These are phyloP conservation scores for Rhodamnia argentea DNA, from an alignment of 345 rosid species.

Conservation along the genomic window DNA sequence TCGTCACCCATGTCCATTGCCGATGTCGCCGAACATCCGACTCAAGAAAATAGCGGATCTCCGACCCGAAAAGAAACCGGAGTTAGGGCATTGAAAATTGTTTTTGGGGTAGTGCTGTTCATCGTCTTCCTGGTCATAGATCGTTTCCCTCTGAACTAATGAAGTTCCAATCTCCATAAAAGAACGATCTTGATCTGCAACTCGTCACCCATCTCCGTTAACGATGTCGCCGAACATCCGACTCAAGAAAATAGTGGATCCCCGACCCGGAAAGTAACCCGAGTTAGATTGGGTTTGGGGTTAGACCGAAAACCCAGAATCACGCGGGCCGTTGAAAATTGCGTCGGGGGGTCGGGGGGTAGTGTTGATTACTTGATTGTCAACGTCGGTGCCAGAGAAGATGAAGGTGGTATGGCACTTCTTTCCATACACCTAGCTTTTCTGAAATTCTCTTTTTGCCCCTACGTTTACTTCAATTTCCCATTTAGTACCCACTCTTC, in stretches of 20 bases:
- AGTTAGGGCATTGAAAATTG: not conserved
- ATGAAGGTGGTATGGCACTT: not conserved
- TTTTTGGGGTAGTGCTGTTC: too few relatives aligned
- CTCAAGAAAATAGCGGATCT: not conserved
- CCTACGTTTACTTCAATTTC: not conserved
- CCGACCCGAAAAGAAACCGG: not conserved
- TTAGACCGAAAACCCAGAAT: not conserved
- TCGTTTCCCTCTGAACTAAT: not conserved
- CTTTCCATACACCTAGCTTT: not conserved
- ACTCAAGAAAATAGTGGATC: not conserved
- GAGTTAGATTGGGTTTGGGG: not conserved
- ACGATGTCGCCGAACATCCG: not conserved
- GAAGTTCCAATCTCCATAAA: not conserved
- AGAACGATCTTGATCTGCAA: not conserved
- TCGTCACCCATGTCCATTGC: not conserved
- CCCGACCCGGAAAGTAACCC: not conserved
- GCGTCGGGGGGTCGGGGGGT: accelerated
- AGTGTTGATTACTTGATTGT: not conserved
- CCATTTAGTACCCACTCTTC: not conserved
- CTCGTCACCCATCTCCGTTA: not conserved
- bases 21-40: not conserved
- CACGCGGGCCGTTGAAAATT: not conserved
- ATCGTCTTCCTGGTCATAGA: not conserved
- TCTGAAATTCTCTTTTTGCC: not conserved
- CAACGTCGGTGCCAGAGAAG: slow-evolving; percentile 2